Evolutionary conservation across 148 eudicot genomes (phyloP), one percentile per base, ranked within the genome.

Genomic region (Rhododendron mucronatum): DNA sequence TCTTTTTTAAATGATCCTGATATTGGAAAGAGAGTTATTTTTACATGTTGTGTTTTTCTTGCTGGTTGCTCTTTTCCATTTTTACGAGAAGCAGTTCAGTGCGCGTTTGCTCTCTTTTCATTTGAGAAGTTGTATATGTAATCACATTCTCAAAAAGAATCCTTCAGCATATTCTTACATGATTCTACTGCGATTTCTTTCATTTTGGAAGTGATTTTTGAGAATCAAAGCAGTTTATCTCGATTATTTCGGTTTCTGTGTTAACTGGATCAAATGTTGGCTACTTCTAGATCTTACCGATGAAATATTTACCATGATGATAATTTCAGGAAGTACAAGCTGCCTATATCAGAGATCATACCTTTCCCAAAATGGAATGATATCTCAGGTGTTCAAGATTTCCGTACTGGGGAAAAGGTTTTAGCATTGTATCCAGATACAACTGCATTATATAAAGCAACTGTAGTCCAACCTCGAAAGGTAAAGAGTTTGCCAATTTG

Each of bases 341-440:
- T 96, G 85, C 95, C 94, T 7, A 85, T 87, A 89, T 93, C 98
- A 82, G 91, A 94, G 87, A 95, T 96, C 80, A 94, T 97, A 88
- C 99, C 99, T 86, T 95, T 97, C 80, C 98, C 99, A 1, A 97
- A 95, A 86, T 87, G 90, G 59, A 93, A 82, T 84, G 98, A 97
- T 86, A 92, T 93, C 82, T 86, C 96, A 23, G 89, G 91, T 47
- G 93, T 91, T 80, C 93, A 88, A 50, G 98, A 95, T 82, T 97
- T 94, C 84, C 95, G 89, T 90, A 90, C 93, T 75, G 94, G 96
- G 79, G 94, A 88, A 90, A 93, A 94, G 80, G 99, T 97, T 84
- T 89, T 97, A 89, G 99, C 98, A 83, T 95, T 95, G 53, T 97
- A 97, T 90, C 99, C 99, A 13, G 90, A 92, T 83, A 97, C 99